Evolutionary conservation across 306 rosid species (phyloP), one percentile per base, ranked within the genome.

Genomic region (Canavalia ensiformis): DNA sequence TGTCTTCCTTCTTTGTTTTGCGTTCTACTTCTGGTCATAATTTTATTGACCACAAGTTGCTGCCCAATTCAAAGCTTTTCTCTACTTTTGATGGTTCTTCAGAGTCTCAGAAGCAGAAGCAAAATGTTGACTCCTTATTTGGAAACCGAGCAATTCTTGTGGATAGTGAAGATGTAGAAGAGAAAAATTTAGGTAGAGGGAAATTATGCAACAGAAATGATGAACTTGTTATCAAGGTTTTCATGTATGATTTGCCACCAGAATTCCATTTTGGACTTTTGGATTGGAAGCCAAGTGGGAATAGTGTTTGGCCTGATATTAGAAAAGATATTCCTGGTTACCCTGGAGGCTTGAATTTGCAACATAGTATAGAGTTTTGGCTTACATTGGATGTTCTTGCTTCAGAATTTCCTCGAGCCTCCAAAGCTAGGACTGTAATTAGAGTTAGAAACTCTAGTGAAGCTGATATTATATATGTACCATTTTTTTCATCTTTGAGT

Each of bases 321-420:
- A 87, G 42, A 57, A 72, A 58, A 2, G 6, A 84, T 35, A 79
- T 90, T 29, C 97, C 97, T 6, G 69, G 79, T 18, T 88, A 93
- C 77, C 94, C 97, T 4, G 97, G 97, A 10, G 94, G 92, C 25
- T 85, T 93, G 88, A 93, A 93, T 77, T 73, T 90, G 65, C 97
- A 93, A 57, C 97, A 93, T 70, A 93, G 97, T 29, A 91, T 93
- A 71, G 97, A 91, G 41, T 93, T 86, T 85, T 93, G 97, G 97
- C 91, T 93, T 11, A 90, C 97, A 37, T 56, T 91, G 64, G 97
- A 93, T 41, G 76, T 93, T 78, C 96, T 93, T 39, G 94, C 97
- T 50, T 91, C 94, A 4, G 87, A 91, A 76, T 84, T 90, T 63
- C 87, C 88, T 4, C 39, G 81, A 0, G 72, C 91, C 7, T 82